Evolutionary conservation across 768 basidiomycete species (phyloP), one percentile per base, ranked within the genome.

Genomic region (Clitopilus passeckerianus): DNA sequence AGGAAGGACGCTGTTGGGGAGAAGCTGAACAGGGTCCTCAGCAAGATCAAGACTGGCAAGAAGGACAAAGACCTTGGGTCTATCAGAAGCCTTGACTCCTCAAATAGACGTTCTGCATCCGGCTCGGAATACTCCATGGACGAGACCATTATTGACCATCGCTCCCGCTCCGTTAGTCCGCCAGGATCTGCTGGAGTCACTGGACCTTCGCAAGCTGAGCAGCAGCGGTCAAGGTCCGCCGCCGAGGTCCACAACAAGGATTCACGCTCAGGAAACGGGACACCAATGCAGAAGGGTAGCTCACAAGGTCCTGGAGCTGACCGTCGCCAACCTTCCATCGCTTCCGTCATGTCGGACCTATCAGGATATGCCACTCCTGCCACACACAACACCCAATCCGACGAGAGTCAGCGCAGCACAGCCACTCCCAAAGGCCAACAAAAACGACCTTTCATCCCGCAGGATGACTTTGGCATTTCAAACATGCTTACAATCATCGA

Each of bases 401-500:
- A 66, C 5, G 70, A 69, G 12, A 70, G 66, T 53, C 68, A 71
- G 34, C 57, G 71, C 57, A 59, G 62, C 44, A 53, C 66, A 0
- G 52, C 68, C 2, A 71, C 73, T 4, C 69, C 73, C 12, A 80
- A 75, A 59, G 68, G 75, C 1, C 73, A 74, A 43, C 72, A 72
- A 54, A 84, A 77, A 61, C 80, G 73, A 50, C 76, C 80, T 34
- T 69, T 83, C 44, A 71, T 89, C 53, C 83, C 83, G n/a, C 81
- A 80, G 61, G 86, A 95, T 67, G 93, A 95, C 70, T 95, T 95
- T 72, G 95, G 95, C 1, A 76, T 96, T 23, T 74, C 83, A 7
- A 81, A 86, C 56, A 94, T 97, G 91, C 81, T 97, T 81, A 88
- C 91, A 23, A 79, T 95, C 44, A 93, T 97, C 58, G 89, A 94